Percentiles rank a stretch among this genome's conserved stretches.
These are phyloP conservation scores for Pythium sp. DNA, from an alignment of 352 stramenopile species.

Conservation along the genomic window DNA sequence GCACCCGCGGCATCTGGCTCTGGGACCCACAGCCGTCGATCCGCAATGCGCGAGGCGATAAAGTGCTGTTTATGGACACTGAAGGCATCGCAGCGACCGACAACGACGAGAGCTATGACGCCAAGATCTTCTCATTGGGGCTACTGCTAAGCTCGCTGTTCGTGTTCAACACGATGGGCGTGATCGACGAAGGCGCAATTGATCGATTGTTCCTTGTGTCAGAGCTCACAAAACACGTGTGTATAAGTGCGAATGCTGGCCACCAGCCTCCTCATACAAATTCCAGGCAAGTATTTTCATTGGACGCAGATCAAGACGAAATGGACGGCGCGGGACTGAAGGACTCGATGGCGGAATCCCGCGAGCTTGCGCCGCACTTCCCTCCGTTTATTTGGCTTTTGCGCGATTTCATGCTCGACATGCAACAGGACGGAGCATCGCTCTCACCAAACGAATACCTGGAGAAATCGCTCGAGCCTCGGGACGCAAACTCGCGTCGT, in stretches of 20 bases:
- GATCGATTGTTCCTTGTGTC: slow-evolving; percentile 83
- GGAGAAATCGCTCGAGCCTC: slow-evolving; percentile 66
- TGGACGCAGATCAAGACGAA: slow-evolving; percentile 10
- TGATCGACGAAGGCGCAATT: slow-evolving; percentile 86
- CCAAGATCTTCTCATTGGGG: slow-evolving; percentile 85
- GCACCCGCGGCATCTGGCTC: slow-evolving; percentile 84
- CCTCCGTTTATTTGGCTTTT: slow-evolving; percentile 82
- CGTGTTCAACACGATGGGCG: slow-evolving; percentile 87
- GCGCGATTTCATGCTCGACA: slow-evolving; percentile 81
- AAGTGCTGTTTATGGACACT: slow-evolving; percentile 82
- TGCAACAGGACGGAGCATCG: slow-evolving; percentile 55
- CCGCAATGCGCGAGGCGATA: slow-evolving; percentile 54
- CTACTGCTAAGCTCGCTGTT: slow-evolving; percentile 81
- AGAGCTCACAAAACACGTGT: slow-evolving; percentile 83
- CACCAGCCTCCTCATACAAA: slow-evolving; percentile 1
- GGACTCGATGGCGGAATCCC: slow-evolving; percentile 43
- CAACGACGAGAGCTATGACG: slow-evolving; percentile 86
- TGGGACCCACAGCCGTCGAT: slow-evolving; percentile 61
- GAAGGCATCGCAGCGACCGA: slow-evolving; percentile 83
- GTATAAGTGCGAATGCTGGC: slow-evolving; percentile 43
- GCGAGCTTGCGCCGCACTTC: slow-evolving; percentile 69
- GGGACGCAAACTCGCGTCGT: slow-evolving; percentile 35
- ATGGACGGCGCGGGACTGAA: slow-evolving; percentile 12
- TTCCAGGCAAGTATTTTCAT: background rate
- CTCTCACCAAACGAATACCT: slow-evolving; percentile 75